phyloP scores from a whole-genome alignment of 352 stramenopile genomes.

The Peronospora belbahrii region DNA sequence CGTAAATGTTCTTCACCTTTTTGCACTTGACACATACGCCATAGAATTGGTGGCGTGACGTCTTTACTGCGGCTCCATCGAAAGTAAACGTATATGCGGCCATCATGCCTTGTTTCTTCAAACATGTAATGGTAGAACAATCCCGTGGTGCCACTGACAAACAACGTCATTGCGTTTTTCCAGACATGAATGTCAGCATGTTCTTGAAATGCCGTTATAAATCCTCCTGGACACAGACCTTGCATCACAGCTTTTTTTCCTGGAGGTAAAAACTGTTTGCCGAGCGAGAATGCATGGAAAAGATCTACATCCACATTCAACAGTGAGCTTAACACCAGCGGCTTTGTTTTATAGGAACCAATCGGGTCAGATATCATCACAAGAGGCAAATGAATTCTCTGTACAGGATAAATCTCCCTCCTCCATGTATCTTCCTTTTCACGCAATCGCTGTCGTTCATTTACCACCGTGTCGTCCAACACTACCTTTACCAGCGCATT shows the following conservation, averaged over 20 bases:
- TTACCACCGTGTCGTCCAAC: background rate
- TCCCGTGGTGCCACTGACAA: conserved; percentile 4
- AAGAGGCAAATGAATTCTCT: conserved; percentile 11
- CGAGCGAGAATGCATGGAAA: conserved; percentile 48
- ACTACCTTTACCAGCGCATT: background rate
- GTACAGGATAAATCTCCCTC: conserved; percentile 8
- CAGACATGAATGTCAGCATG: conserved; percentile 41
- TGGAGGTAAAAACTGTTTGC: conserved; percentile 45
- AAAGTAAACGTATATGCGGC: conserved; percentile 15
- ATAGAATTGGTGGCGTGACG: conserved; percentile 11
- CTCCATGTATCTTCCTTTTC: background rate
- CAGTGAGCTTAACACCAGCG: conserved; percentile 3
- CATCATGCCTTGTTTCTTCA: conserved; percentile 5
- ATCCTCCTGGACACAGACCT: conserved; percentile 30
- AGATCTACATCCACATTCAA: conserved; percentile 30
- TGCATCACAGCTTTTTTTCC: conserved; percentile 48
- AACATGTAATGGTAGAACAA: conserved; percentile 20
- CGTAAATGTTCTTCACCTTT: conserved; percentile 16
- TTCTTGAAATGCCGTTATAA: conserved; percentile 21
- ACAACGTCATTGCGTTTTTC: conserved; percentile 38
- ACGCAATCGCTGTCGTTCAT: background rate
- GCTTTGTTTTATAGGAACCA: background rate
- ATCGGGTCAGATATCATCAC: conserved; percentile 10
- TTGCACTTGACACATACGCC: conserved; percentile 11
- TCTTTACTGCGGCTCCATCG: conserved; percentile 12